These are phyloP conservation scores for Eustoma russellianum DNA, from an alignment of 257 asterid genomes.

Conservation along the genomic window DNA sequence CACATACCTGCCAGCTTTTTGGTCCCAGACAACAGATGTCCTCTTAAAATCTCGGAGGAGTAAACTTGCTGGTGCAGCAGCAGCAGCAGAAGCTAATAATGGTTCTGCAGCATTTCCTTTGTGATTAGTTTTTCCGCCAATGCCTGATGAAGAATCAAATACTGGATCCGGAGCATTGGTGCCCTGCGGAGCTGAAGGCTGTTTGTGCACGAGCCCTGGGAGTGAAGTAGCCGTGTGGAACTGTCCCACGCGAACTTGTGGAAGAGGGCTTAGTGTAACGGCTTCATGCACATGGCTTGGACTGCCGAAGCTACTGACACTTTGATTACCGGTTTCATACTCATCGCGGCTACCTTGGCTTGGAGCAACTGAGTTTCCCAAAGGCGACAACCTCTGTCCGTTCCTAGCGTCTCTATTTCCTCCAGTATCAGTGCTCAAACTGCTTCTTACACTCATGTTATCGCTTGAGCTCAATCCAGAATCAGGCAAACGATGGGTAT, in stretches of 20 bases:
- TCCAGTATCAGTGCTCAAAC: conserved; percentile 73
- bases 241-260: conserved; percentile 42
- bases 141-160: conserved; percentile 29
- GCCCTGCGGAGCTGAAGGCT: conserved; percentile 24
- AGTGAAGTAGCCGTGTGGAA: conserved; percentile 17
- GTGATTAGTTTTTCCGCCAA: conserved; percentile 45
- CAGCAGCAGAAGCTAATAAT: conserved; percentile 28
- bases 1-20: conserved; percentile 90
- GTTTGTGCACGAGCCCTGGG: conserved; percentile 20
- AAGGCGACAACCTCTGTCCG: conserved; percentile 37
- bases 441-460: conserved; percentile 69
- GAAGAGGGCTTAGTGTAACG: conserved; percentile 82
- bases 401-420: conserved; percentile 44
- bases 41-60: conserved; percentile 68
- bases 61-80: conserved; percentile 30
- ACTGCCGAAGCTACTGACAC: conserved; percentile 87
- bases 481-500: conserved; percentile 49
- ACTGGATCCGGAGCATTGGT: conserved; percentile 19
- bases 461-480: conserved; percentile 87
- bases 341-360: conserved; percentile 85
- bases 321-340: conserved; percentile 82
- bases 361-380: conserved; percentile 50
- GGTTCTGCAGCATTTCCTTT: conserved; percentile 40
- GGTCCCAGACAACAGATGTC: conserved; percentile 98
- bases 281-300: conserved; percentile 74